A percentile compares a stretch with the other conserved stretches of the same genome.
phyloP scores from a whole-genome alignment of 2,329 filamentous ascomycete genomes.

The Cercospora sp. region DNA sequence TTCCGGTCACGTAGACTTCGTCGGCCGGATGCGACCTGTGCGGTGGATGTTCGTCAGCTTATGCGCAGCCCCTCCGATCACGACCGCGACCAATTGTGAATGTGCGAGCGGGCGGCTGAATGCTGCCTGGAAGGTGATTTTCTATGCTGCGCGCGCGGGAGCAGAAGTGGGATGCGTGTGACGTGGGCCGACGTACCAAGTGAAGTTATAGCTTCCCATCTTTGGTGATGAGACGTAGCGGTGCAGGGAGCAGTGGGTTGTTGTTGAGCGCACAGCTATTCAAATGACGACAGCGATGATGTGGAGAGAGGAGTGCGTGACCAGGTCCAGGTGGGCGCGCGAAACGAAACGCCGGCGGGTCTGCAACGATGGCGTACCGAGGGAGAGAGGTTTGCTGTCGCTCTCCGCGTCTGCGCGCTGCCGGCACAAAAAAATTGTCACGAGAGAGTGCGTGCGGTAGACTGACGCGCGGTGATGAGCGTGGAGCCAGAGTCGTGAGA shows the following conservation, averaged over 20 bases:
- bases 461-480: not conserved
- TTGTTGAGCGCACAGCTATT: slow-evolving; percentile 5
- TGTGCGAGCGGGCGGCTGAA: slow-evolving; percentile 22
- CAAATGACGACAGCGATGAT: slow-evolving; percentile 11
- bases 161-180: not conserved
- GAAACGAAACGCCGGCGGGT: not conserved
- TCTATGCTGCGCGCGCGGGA: not conserved
- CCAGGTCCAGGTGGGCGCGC: slow-evolving; percentile 6
- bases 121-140: slow-evolving; percentile 7
- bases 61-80: slow-evolving; percentile 17
- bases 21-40: slow-evolving; percentile 62
- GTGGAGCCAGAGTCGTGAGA: not conserved
- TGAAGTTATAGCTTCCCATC: slow-evolving; percentile 70
- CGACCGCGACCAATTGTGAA: slow-evolving; percentile 5
- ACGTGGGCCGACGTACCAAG: slow-evolving; percentile 58
- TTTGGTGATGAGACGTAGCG: slow-evolving; percentile 25
- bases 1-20: slow-evolving; percentile 92
- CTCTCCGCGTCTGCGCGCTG: not conserved
- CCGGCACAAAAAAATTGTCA: not conserved
- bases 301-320: slow-evolving; percentile 1
- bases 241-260: slow-evolving; percentile 4
- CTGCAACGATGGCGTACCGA: not conserved
- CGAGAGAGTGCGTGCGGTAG: not conserved
- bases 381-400: not conserved
- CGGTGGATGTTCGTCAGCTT: slow-evolving; percentile 21